A percentile compares a stretch with the other conserved stretches of the same genome.
These are phyloP conservation scores for Shiraia sp. DNA, from an alignment of 2,329 filamentous ascomycete genomes.

Conservation along the genomic window DNA sequence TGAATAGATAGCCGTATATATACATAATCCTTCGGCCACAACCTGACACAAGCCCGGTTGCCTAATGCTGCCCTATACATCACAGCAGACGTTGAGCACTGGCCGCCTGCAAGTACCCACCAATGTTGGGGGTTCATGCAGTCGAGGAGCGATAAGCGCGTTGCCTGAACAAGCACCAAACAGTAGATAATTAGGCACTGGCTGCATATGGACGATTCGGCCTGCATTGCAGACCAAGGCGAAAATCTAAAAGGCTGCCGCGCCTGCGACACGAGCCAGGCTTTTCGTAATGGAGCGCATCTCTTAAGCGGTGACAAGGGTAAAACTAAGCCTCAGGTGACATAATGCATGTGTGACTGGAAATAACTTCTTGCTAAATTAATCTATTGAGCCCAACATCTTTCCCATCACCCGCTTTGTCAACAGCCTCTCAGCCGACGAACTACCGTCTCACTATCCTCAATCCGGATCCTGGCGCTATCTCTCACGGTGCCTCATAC, in stretches of 20 bases:
- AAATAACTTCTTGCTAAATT: slow-evolving; percentile 31
- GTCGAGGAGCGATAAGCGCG: too few relatives aligned
- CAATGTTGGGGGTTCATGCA: too few relatives aligned
- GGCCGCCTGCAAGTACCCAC: too few relatives aligned
- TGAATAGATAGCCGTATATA: too few relatives aligned
- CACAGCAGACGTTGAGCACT: too few relatives aligned
- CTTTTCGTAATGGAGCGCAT: slow-evolving; percentile 33
- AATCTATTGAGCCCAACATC: slow-evolving; percentile 15
- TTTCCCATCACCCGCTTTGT: slow-evolving; percentile 2
- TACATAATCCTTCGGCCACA: too few relatives aligned
- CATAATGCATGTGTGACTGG: slow-evolving; percentile 29
- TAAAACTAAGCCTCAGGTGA: slow-evolving; percentile 27
- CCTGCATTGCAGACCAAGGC: slow-evolving; percentile 6
- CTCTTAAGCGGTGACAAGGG: slow-evolving; percentile 18
- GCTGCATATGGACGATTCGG: too few relatives aligned
- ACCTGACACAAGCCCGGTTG: too few relatives aligned
- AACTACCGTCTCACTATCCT: neutral
- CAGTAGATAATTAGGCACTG: too few relatives aligned
- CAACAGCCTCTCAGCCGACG: slow-evolving; percentile 1
- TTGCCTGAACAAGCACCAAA: too few relatives aligned
- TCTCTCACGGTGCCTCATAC: neutral
- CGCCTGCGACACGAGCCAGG: slow-evolving; percentile 19
- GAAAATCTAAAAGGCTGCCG: slow-evolving; percentile 16
- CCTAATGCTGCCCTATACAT: too few relatives aligned
- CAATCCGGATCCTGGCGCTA: neutral